Conservation (phyloP, 345 rosid genomes). For the Hibiscus tridactylites region DNA sequence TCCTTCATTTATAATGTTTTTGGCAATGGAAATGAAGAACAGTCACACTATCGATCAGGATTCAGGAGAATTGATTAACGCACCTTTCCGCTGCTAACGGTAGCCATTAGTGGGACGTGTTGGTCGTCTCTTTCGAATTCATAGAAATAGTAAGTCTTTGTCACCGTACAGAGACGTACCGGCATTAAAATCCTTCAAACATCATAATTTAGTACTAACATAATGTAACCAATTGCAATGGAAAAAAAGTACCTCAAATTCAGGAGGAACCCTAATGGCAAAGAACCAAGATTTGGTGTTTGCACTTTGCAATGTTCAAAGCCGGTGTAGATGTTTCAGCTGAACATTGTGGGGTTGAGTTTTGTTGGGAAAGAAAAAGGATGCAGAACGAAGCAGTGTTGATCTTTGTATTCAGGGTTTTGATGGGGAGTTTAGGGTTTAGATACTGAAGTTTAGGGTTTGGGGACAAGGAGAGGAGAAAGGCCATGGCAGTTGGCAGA, state of each 20-base stretch:
- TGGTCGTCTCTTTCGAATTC: conserved; percentile 80
- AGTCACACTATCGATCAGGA: background rate
- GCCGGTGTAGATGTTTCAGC: conserved; percentile 44
- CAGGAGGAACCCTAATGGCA: conserved; percentile 79
- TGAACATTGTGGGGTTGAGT: too few relatives aligned
- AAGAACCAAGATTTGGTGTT: conserved; percentile 80
- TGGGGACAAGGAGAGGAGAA: conserved; percentile 41
- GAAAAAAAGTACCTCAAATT: conserved; percentile 51
- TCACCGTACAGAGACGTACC: conserved; percentile 85
- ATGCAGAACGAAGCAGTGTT: too few relatives aligned
- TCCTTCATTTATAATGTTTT: too few relatives aligned
- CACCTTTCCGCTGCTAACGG: conserved; percentile 79
- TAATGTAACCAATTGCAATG: too few relatives aligned
- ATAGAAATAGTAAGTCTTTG: conserved; percentile 79
- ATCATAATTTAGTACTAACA: background rate
- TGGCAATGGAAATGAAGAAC: background rate
- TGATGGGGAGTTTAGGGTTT: conserved; percentile 17
- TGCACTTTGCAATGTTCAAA: conserved; percentile 53
- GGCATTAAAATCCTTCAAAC: conserved; percentile 65
- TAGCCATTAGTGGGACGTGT: conserved; percentile 62
- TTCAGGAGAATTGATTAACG: conserved; percentile 1
- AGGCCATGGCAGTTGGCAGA: conserved; percentile 63
- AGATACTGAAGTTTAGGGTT: conserved; percentile 29
- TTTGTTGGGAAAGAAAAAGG: conserved; percentile 35
- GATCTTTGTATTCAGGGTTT: conserved; percentile 16